Evolutionary conservation across 306 rosid species (phyloP), one percentile per base, ranked within the genome.

Genomic region (Vachellia collinsii): DNA sequence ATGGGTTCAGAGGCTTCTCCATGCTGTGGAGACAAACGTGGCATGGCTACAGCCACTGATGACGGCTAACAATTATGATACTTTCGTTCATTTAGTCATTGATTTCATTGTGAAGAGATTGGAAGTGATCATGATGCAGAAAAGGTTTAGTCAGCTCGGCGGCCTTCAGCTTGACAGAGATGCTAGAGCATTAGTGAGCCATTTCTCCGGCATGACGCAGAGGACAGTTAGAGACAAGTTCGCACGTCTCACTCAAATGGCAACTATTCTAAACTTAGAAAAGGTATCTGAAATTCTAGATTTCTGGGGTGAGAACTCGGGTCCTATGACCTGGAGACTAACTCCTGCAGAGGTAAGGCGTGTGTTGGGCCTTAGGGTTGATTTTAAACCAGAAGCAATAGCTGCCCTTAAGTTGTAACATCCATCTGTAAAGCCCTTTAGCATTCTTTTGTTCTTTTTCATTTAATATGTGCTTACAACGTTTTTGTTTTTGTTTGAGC

Each of bases 251-350:
- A 94, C 97, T 19, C 98, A 94, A 82, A 92, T 90, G 98, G 97
- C 97, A 19, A 94, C 97, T 6, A 91, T 94, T 79, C 90, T 94
- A 43, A 94, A 94, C 85, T 90, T 94, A 78, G 98, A 91, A 82
- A 94, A 94, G 90, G 98, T 90, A 12, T 94, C 97, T 37, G 97
- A 92, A 88, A 94, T 94, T 86, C 88, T 92, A 25, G 98, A 94
- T 89, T 92, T 92, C 90, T 94, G 97, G 98, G 98, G 98, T 37
- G 97, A 94, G 89, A 94, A 91, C 84, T 94, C 98, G 4, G 97
- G 98, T 46, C 98, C 98, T 41, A 91, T 92, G 97, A 92, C 98
- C 17, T 94, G 98, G 98, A 92, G 98, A 77, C 86, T 94, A 65
- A 94, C 98, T 38, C 97, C 98, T 12, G 97, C 98, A 1, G 97